Evolutionary conservation across 108 stramenopile species (phyloP), one percentile per base, ranked within the genome.

Genomic region (Craspedostauros australis): DNA sequence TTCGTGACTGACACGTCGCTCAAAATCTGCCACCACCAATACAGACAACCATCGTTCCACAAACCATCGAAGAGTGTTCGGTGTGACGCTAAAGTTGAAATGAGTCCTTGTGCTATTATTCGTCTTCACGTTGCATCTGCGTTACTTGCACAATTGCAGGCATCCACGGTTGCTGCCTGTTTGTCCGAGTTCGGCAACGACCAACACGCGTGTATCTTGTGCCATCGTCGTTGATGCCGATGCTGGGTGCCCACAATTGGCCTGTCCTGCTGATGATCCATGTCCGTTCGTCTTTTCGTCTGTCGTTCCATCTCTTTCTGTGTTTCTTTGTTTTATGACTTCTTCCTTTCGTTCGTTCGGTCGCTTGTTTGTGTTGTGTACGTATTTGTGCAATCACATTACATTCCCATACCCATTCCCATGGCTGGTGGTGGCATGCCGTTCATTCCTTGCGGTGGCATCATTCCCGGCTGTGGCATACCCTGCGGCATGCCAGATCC

Each of bases 381-480:
- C 12, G 34, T 36, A 12, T 36, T 12, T 36, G 34, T 36, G n/a
- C n/a, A n/a, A n/a, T n/a, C n/a, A n/a, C 12, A 12, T 51, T 50
- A 62, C 50, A 62, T 62, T 62, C 50, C 60, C 60, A 62, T 51
- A 20, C 50, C 44, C 55, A 48, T 48, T 5, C 46, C 24, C 46
- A 25, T 25, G 20, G 14, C 15, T 44, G 7, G 8, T 44, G 8
- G 42, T 44, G 8, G 42, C 7, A 9, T 44, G 11, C 12, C 34
- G 11, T 9, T 36, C 11, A 36, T 11, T 36, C 9, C 11, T 11
- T 9, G 34, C 9, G 34, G 9, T 36, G 64, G 60, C 72, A 74
- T 71, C 40, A 66, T 69, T 18, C 73, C 77, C 24, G 28, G 34
- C 15, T 43, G 65, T 31, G 41, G 50, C 46, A 58, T 62, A 21